Evolutionary conservation across 495 filamentous ascomycete genomes (phyloP), one percentile per base, ranked within the genome.

Genomic region (Aspergillus hancockii): DNA sequence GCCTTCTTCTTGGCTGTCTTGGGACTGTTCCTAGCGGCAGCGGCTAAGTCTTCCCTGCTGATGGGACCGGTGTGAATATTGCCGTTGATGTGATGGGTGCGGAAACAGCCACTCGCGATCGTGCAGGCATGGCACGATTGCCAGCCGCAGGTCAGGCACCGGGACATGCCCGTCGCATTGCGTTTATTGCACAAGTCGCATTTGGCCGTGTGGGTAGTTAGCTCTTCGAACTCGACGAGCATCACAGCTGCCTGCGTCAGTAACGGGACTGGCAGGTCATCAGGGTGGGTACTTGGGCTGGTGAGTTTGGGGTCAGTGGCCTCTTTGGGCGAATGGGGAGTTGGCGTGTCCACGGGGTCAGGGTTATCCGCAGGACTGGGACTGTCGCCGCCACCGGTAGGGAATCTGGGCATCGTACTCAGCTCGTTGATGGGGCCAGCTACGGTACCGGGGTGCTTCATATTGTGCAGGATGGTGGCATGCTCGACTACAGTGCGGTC

Each of bases 121-220:
- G 58, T 67, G 41, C 81, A 84, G 0, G 51, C 38, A 23, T 73
- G 70, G 49, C 81, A 84, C 1, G 73, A 55, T 28, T 83, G 79
- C 69, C 73, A 78, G 16, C 67, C 69, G 52, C 81, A 84, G 0
- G 54, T 59, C 10, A 51, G 61, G 63, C 81, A 84, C 8, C 78
- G 74, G 12, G 69, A 66, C 68, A 83, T 79, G 16, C 71, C 77
- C 12, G 59, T 52, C 8, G 40, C 67, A 53, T 83, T 83, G 7
- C 79, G 73, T 12, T 60, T 61, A 49, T 76, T 70, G 63, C 81
- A 83, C 1, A 70, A 14, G 32, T 84, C 81, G 54, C 81, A 84
- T 62, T 82, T 83, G 1, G 78, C 80, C 0, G 80, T 83, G 55
- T 76, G 74, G 7, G 77, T 74, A 1, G 56, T 61, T 18, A 81